phyloP scores from a whole-genome alignment of 306 rosid genomes.

The Pterocarpus macrocarpus region DNA sequence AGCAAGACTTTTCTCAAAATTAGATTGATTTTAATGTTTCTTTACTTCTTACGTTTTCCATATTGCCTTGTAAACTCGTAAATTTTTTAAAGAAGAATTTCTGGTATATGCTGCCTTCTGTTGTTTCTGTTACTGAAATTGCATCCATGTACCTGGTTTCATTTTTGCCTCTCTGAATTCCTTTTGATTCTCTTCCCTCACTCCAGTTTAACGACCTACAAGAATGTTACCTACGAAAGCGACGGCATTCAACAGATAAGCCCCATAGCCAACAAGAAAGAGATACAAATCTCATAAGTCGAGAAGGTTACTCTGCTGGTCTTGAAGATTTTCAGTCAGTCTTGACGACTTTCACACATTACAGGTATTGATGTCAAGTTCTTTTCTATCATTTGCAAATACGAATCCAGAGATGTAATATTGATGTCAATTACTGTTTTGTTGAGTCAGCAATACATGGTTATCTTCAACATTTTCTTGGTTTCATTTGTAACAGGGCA shows the following conservation, averaged over 20 bases:
- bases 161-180: constrained; percentile 30
- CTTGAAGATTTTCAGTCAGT: constrained; percentile 95
- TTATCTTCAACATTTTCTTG: constrained; percentile 15
- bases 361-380: constrained; percentile 68
- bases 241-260: constrained; percentile 75
- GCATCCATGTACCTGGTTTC: constrained; percentile 22
- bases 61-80: not conserved
- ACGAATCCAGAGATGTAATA: constrained; percentile 50
- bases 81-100: constrained; percentile 12
- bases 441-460: constrained; percentile 16
- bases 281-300: constrained; percentile 64
- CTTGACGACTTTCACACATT: constrained; percentile 84
- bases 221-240: constrained; percentile 96
- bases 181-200: constrained; percentile 41
- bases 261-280: constrained; percentile 65
- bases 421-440: constrained; percentile 28
- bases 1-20: constrained; percentile 9
- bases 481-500: constrained; percentile 72
- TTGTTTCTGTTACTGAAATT: constrained; percentile 19
- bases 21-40: not conserved
- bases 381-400: constrained; percentile 4
- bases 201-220: constrained; percentile 92
- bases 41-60: not conserved
- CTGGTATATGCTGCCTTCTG: constrained; percentile 14
- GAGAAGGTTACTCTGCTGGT: constrained; percentile 86